These are phyloP conservation scores for Phytophthora podocarpi DNA, from an alignment of 352 stramenopile species.

Conservation along the genomic window DNA sequence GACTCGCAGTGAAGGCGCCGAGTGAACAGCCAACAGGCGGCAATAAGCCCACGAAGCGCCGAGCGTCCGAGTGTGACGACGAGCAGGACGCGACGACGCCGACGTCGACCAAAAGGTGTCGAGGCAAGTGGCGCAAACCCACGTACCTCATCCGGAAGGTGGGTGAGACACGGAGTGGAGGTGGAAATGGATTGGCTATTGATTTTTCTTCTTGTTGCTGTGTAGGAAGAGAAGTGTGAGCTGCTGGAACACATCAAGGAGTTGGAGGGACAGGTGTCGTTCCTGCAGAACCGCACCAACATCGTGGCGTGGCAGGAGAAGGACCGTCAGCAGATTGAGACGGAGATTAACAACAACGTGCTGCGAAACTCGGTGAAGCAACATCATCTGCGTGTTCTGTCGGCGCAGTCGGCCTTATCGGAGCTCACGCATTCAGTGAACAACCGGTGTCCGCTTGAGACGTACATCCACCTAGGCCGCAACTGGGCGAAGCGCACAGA, in stretches of 20 bases:
- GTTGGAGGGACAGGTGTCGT: constrained; percentile 38
- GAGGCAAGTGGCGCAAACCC: constrained; percentile 38
- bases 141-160: constrained; percentile 50
- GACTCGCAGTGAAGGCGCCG: neutral
- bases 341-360: constrained; percentile 35
- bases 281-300: constrained; percentile 34
- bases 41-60: constrained; percentile 9
- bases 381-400: constrained; percentile 42
- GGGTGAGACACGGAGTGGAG: neutral
- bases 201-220: neutral
- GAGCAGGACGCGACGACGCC: constrained; percentile 3
- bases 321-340: constrained; percentile 29
- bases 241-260: constrained; percentile 40
- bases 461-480: constrained; percentile 48
- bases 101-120: constrained; percentile 19
- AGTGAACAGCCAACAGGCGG: neutral
- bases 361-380: constrained; percentile 39
- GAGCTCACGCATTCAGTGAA: constrained; percentile 37
- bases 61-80: constrained; percentile 22
- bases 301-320: constrained; percentile 37
- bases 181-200: neutral
- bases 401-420: constrained; percentile 42
- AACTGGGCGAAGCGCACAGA: constrained; percentile 32
- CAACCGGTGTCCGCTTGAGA: constrained; percentile 39
- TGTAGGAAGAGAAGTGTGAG: constrained; percentile 45